Base-by-base conservation (phyloP, 352 stramenopile species). In the Phytopythium chamaehyphon region DNA sequence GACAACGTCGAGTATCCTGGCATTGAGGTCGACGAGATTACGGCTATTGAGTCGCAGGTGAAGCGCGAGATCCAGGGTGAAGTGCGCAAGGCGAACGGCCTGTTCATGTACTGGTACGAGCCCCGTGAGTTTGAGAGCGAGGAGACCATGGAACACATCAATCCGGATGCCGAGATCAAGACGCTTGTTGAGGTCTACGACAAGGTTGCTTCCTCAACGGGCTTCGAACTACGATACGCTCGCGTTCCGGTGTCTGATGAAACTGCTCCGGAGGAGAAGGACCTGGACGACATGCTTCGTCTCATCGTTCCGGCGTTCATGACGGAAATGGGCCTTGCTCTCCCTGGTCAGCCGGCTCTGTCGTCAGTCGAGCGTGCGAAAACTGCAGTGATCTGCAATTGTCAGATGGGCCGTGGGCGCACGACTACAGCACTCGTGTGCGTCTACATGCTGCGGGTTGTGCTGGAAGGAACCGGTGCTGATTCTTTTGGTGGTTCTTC, bases 221-320 rank as follows among this genome's bases (percentile, higher is more conserved):
- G 50, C 16, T 92, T 88, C 44, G 75, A 93, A 23, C 45, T 95
- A 16, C 69, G 76, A 10, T 95, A 93, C 55, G 83, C 84, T 12
- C 80, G 84, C 16, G 91, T 95, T 51, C 84, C 84, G 18, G 84
- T 97, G 8, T 95, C 88, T 11, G 88, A 97, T 54, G 88, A 97
- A 54, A 93, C 86, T 14, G 88, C 88, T 1, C 88, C 87, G 0
- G 86, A 96, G 47, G 86, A 94, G 40, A 95, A 95, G 36, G 86
- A 96, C 40, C 69, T 95, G 24, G 87, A 97, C 58, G 84, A 96
- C 23, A 75, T 97, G 63, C 74, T 95, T 23, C 78, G 84, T 0
- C 53, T 95, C 16, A 44, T 93, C 2, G 53, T 81, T 8, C 84
- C 84, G 37, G 73, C 70, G 21, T 92, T 89, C 51, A 69, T 70